Evolutionary conservation across 116 monocot genomes (phyloP), one percentile per base, ranked within the genome.

Genomic region (Iris pallida): DNA sequence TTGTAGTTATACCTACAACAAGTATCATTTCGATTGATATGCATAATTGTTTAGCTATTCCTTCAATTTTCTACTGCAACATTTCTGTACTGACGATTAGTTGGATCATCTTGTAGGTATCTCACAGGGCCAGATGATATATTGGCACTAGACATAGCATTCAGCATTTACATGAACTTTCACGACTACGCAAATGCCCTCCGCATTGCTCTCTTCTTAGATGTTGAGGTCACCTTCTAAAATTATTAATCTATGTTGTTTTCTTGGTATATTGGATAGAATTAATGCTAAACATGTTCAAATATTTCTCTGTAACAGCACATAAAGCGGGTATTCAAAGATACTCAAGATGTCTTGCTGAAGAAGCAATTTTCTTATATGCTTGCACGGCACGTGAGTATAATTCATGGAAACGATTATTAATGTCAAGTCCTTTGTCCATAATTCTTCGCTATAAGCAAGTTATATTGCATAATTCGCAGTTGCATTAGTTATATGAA

Each of bases 361-460:
- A 90, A 85, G 79, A 90, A 94, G 70, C 94, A 94, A 75, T 94
- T 94, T 67, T 87, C 82, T 63, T 94, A 85, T 69, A 94, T 88
- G 12, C 67, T 88, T 65, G 94, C 90, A 40, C 94, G 82, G 48
- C 94, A 94, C 81, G 94, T 94, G 83, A 90, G 83, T 47, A 40
- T 53, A 30, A 30, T 30, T 30, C 30, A 13, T 56, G 4, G 56
- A 0, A 14, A 30, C 30, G 30, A 1, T 30, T 30, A 30, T 30
- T 30, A 30, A 30, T 30, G 30, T 30, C 3, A 3, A 30, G 30
- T 30, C 30, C 30, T 30, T 30, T 30, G 30, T 30, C 2, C 30
- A 30, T 30, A 30, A 30, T 30, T 30, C 30, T 30, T 30, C 30
- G 30, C 30, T 30, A 3, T 30, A 30, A 1, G 0, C 30, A 30